These are phyloP conservation scores for Aphanoascus verrucosus DNA, from an alignment of 2,329 filamentous ascomycete genomes.

Conservation along the genomic window DNA sequence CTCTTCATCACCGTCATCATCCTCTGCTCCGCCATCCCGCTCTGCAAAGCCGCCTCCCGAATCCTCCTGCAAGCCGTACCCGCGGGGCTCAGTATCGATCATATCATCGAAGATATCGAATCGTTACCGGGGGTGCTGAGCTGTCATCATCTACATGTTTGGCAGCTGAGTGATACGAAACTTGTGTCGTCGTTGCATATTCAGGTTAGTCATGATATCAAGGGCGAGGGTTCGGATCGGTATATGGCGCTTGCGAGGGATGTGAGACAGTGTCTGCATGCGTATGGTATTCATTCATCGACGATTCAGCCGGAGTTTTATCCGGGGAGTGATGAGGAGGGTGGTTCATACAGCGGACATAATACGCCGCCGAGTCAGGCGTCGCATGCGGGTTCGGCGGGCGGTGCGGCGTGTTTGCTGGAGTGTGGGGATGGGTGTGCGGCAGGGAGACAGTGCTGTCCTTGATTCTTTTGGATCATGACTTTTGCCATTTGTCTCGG, in stretches of 20 bases:
- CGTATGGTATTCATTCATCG: constrained; percentile 89
- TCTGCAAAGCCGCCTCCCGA: constrained; percentile 48
- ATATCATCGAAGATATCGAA: constrained; percentile 87
- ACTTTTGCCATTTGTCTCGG: neutral
- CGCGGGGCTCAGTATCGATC: constrained; percentile 72
- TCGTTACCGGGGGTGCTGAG: constrained; percentile 72
- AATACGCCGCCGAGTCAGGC: constrained; percentile 11
- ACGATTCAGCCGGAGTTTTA: constrained; percentile 89
- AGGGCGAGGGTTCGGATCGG: constrained; percentile 61
- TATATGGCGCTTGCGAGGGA: constrained; percentile 86
- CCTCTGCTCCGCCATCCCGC: constrained; percentile 42
- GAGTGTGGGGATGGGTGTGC: constrained; percentile 40
- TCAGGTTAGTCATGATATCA: constrained; percentile 80
- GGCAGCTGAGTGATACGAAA: constrained; percentile 94
- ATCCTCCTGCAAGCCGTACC: constrained; percentile 92
- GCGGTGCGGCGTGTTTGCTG: constrained; percentile 35
- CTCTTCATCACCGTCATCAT: constrained; percentile 80
- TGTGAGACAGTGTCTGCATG: constrained; percentile 80
- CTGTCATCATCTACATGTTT: constrained; percentile 94
- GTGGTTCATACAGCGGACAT: neutral
- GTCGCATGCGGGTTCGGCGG: constrained; percentile 15
- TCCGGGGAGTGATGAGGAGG: constrained; percentile 30
- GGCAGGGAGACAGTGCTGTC: constrained; percentile 33
- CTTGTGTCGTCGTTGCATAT: constrained; percentile 88
- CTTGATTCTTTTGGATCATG: neutral